Conservation (phyloP, 164 flowering plant genomes). For the Nymphaea colorata region DNA sequence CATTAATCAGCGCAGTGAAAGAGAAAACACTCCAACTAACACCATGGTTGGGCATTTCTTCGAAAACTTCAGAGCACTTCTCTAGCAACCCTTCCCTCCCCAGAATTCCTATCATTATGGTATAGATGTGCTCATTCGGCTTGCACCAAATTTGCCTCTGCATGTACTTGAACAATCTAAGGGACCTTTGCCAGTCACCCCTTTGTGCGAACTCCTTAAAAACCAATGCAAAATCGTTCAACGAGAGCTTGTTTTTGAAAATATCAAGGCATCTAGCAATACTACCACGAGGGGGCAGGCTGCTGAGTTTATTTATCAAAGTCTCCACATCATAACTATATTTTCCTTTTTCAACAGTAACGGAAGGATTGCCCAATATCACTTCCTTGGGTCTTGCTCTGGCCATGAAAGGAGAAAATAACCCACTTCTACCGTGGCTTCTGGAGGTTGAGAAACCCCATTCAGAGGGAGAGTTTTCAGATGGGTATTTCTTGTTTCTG, state of each 20-base stretch:
- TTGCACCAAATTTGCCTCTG: constrained; percentile 97
- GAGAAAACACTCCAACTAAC: constrained; percentile 57
- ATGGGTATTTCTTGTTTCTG: not conserved
- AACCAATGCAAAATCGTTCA: constrained; percentile 69
- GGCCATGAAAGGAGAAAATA: not conserved
- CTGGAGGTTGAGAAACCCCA: not conserved
- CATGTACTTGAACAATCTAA: constrained; percentile 87
- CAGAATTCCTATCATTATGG: constrained; percentile 64
- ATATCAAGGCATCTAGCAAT: constrained; percentile 80
- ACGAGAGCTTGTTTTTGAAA: constrained; percentile 72
- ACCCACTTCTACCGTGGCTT: not conserved
- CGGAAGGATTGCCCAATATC: constrained; percentile 64
- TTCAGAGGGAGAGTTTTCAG: not conserved
- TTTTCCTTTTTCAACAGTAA: constrained; percentile 81
- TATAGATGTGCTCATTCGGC: constrained; percentile 84
- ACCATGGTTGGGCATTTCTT: constrained; percentile 69
- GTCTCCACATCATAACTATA: constrained; percentile 92
- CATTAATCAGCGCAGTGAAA: constrained; percentile 74
- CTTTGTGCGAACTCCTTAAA: constrained; percentile 86
- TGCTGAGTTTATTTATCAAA: constrained; percentile 77
- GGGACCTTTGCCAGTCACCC: constrained; percentile 91
- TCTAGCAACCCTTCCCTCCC: constrained; percentile 86
- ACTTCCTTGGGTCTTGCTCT: constrained; percentile 51
- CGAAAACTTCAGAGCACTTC: constrained; percentile 65
- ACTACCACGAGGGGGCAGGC: constrained; percentile 92